Evolutionary conservation across 345 rosid species (phyloP), one percentile per base, ranked within the genome.

Genomic region (Angophora floribunda): DNA sequence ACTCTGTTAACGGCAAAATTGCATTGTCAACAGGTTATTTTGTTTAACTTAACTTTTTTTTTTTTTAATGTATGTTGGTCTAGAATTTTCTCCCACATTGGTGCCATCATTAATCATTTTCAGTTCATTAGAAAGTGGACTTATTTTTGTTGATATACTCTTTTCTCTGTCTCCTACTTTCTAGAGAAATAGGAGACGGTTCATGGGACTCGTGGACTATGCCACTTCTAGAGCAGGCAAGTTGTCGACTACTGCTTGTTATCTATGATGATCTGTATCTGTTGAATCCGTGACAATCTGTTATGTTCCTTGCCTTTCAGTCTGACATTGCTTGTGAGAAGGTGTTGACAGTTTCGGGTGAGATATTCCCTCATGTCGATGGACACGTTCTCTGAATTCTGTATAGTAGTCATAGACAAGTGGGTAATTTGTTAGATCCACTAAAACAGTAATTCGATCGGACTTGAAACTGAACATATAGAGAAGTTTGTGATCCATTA

Each of bases 131-230:
- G 49, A n/a, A 17, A 78, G 5, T 51, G 70, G 21, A 47, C 22
- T 21, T 80, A 61, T 50, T 78, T 8, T 36, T 84, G 63, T 24
- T 55, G 11, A 1, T 49, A 4, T 9, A 51, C 51, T 5, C 26
- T 13, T 12, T 70, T 44, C 12, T 50, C 24, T 13, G 26, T 75
- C 63, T 86, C 47, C 70, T 17, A 7, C 22, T 52, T 44, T 88
- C 75, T 88, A 96, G 98, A 85, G 97, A 95, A 90, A 97, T 53
- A 53, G 59, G 99, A 88, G 95, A 95, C 87, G 99, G 98, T 85
- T 86, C 94, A 12, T 95, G 97, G 98, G 97, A 97, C 91, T 95
- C 98, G 44, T 97, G 99, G 98, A 93, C 95, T 13, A 90, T 96
- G 94, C 98, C 99, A 16, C 95, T 97, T 65, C 84, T 85, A 9